Evolutionary conservation across 164 flowering plant species (phyloP).

Genomic region (Brasenia schreberi): DNA sequence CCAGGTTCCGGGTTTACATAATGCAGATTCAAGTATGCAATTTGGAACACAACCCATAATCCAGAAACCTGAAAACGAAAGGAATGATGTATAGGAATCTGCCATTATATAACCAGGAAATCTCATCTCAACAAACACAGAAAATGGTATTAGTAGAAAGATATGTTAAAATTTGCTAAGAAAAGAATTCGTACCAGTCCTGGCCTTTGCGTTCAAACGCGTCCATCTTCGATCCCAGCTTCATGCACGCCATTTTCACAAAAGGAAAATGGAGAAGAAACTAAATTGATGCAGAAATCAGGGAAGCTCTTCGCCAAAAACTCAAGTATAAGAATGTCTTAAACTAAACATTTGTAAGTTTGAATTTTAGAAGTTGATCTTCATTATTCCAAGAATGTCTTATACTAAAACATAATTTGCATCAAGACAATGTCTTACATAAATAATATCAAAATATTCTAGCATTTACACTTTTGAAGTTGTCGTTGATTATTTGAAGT

Average conservation of each 20-base stretch:
- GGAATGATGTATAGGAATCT: background rate
- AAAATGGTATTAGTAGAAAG: background rate
- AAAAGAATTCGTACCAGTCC: conserved; percentile 52
- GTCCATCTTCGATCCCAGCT: conserved; percentile 84
- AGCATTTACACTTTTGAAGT: too few species aligned
- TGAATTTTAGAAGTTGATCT: too few species aligned
- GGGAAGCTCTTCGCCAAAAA: background rate
- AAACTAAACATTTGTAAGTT: too few species aligned
- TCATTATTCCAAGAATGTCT: too few species aligned
- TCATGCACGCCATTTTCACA: conserved; percentile 67
- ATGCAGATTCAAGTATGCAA: background rate
- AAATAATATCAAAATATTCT: too few species aligned
- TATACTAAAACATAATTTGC: too few species aligned
- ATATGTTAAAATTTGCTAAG: background rate
- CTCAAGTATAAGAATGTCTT: background rate
- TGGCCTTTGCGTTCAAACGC: conserved; percentile 81
- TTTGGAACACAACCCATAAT: background rate
- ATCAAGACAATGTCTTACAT: too few species aligned
- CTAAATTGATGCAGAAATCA: background rate
- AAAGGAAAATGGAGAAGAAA: conserved; percentile 1
- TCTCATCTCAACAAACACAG: background rate
- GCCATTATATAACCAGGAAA: background rate
- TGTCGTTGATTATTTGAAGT: too few species aligned
- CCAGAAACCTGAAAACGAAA: background rate
- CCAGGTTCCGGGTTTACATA: background rate